These are phyloP conservation scores for Setaria italica DNA, from an alignment of 202 grass and related monocot genomes.

Conservation along the genomic window DNA sequence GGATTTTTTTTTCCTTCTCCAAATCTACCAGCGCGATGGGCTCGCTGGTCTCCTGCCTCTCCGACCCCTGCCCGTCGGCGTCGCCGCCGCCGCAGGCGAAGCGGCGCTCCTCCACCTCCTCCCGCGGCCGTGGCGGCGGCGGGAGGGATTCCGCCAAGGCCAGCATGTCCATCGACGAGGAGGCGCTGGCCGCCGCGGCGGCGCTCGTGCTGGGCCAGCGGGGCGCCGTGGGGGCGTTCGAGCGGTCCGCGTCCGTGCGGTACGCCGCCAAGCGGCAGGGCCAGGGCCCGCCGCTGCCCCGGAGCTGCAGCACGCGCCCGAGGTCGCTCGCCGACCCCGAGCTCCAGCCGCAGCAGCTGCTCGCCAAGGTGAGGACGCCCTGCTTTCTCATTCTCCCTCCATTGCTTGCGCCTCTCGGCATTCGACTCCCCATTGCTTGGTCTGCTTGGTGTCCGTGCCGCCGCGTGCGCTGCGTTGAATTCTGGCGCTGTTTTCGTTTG, in stretches of 20 bases:
- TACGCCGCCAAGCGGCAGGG: conserved; percentile 58
- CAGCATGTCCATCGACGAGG: conserved; percentile 68
- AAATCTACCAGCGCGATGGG: conserved; percentile 55
- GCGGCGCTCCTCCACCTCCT: conserved; percentile 49
- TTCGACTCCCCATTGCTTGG: conserved; percentile 18
- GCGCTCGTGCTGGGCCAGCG: conserved; percentile 73
- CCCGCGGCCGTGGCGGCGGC: conserved; percentile 29
- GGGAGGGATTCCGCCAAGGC: conserved; percentile 53
- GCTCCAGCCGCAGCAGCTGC: conserved; percentile 78
- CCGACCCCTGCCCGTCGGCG: conserved; percentile 29
- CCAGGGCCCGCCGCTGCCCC: conserved; percentile 62
- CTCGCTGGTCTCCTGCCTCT: conserved; percentile 70
- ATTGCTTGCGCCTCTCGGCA: background rate
- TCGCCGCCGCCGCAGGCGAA: conserved; percentile 41
- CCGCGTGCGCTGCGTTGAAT: conserved; percentile 38
- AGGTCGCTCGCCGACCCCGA: conserved; percentile 76
- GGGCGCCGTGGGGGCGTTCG: conserved; percentile 54
- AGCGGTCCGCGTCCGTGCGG: conserved; percentile 82
- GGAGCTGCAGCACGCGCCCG: conserved; percentile 90
- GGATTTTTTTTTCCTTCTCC: background rate
- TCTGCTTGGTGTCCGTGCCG: conserved; percentile 21
- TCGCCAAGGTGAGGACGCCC: conserved; percentile 64
- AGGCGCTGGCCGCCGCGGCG: conserved; percentile 81
- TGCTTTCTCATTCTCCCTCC: background rate
- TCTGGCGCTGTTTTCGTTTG: conserved; percentile 20